Evolutionary conservation across 2,329 filamentous ascomycete genomes (phyloP).

Genomic region (Neopestalotiopsis clavispora): DNA sequence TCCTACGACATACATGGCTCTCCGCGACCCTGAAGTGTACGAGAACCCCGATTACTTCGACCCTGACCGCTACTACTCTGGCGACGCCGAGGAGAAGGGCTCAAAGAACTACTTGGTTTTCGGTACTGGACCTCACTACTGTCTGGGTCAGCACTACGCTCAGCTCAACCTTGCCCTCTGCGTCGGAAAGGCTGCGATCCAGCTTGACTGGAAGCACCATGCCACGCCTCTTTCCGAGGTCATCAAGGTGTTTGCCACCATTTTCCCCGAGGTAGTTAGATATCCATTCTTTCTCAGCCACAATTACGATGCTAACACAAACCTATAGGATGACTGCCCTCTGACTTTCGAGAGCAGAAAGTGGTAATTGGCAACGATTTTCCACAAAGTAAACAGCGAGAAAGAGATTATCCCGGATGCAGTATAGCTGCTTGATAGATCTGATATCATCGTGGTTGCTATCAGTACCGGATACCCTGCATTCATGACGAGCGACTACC

Average conservation of each 20-base stretch:
- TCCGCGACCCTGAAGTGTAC: constrained; percentile 93
- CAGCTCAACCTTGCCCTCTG: constrained; percentile 87
- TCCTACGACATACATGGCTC: constrained; percentile 86
- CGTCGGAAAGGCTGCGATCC: constrained; percentile 86
- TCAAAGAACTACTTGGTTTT: constrained; percentile 98
- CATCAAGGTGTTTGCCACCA: constrained; percentile 97
- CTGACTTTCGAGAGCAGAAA: constrained; percentile 70
- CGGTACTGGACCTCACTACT: constrained; percentile 95
- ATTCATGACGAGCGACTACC: constrained; percentile 22
- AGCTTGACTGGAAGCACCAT: constrained; percentile 89
- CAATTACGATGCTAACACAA: constrained; percentile 29
- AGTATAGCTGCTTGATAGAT: constrained; percentile 6
- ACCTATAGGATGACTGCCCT: constrained; percentile 76
- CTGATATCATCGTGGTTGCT: neutral
- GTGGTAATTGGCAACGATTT: constrained; percentile 39
- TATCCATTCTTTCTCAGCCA: constrained; percentile 12
- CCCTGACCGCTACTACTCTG: constrained; percentile 89
- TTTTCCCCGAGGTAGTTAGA: constrained; percentile 86
- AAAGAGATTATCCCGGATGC: neutral
- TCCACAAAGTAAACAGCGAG: neutral
- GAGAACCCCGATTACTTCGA: constrained; percentile 87
- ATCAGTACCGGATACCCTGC: constrained; percentile 4
- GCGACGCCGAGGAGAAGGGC: constrained; percentile 83
- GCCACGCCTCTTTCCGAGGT: constrained; percentile 84
- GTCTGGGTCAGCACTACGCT: constrained; percentile 91